phyloP scores from a whole-genome alignment of 2,329 filamentous ascomycete species.

The Alternaria longipes region DNA sequence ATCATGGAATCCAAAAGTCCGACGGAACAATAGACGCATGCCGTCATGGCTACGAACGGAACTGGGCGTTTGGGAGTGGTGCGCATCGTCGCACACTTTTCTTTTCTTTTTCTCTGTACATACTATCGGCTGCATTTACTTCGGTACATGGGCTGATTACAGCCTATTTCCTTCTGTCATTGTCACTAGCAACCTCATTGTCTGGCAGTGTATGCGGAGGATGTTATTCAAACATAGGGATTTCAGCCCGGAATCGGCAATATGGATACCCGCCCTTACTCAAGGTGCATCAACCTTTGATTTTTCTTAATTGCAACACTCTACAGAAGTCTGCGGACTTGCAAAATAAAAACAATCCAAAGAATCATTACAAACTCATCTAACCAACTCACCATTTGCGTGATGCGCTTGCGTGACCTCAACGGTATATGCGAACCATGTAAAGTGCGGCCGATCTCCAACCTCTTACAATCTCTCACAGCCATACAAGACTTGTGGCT shows the following conservation, averaged over 20 bases:
- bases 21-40: slow-evolving; percentile 50
- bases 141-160: slow-evolving; percentile 8
- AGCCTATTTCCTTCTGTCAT: not conserved
- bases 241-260: slow-evolving; percentile 32
- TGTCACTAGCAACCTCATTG: not conserved
- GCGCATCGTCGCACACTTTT: slow-evolving; percentile 21
- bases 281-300: slow-evolving; percentile 38
- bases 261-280: slow-evolving; percentile 46
- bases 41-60: slow-evolving; percentile 52
- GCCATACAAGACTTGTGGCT: not conserved
- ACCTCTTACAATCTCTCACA: not conserved
- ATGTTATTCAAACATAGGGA: slow-evolving; percentile 21
- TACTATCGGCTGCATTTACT: slow-evolving; percentile 17
- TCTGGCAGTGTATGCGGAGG: slow-evolving; percentile 15
- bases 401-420: not conserved
- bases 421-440: not conserved
- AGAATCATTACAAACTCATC: not conserved
- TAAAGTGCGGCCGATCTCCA: not conserved
- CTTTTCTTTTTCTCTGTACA: slow-evolving; percentile 26
- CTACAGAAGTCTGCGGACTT: not conserved
- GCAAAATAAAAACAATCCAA: slow-evolving; percentile 6
- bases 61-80: slow-evolving; percentile 24
- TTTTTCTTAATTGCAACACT: slow-evolving; percentile 15
- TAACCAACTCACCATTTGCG: not conserved
- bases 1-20: slow-evolving; percentile 34